Conservation (phyloP, 108 stramenopile genomes). For the Cyclotella baltica region DNA sequence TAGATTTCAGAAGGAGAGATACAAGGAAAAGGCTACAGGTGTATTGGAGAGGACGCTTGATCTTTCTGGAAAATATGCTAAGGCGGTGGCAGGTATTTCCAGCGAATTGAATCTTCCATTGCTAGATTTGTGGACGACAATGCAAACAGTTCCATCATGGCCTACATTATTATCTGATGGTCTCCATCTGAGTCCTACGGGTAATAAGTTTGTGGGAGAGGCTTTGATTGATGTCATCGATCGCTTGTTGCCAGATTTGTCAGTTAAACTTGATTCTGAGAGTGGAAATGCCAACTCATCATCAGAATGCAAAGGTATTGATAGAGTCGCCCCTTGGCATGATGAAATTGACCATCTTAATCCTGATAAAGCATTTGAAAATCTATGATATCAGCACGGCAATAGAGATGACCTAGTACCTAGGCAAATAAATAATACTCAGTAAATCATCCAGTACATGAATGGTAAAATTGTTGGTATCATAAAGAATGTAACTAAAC, state of each 20-base stretch:
- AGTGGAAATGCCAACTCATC: slow-evolving; percentile 75
- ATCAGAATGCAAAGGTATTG: slow-evolving; percentile 57
- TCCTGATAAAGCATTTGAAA: slow-evolving; percentile 58
- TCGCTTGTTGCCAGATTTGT: slow-evolving; percentile 51
- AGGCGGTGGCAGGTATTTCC: slow-evolving; percentile 50
- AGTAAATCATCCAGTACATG: neutral
- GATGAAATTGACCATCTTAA: slow-evolving; percentile 77
- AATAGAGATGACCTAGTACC: neutral
- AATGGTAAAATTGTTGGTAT: too few relatives aligned
- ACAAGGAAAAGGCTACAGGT: slow-evolving; percentile 38
- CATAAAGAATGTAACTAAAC: too few relatives aligned
- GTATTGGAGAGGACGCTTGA: slow-evolving; percentile 56
- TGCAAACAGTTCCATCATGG: slow-evolving; percentile 56
- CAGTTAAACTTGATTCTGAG: slow-evolving; percentile 60
- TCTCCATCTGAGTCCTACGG: slow-evolving; percentile 69
- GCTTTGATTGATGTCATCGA: slow-evolving; percentile 57
- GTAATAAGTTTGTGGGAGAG: slow-evolving; percentile 62
- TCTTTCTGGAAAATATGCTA: slow-evolving; percentile 59
- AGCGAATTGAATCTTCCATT: slow-evolving; percentile 47
- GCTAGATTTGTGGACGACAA: slow-evolving; percentile 60
- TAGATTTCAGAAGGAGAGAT: slow-evolving; percentile 36
- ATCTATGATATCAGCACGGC: neutral
- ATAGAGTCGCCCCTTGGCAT: slow-evolving; percentile 69
- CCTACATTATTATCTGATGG: slow-evolving; percentile 66
- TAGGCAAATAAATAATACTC: neutral